Conservation (phyloP, 441 rosid species). For the Jatropha multifida region DNA sequence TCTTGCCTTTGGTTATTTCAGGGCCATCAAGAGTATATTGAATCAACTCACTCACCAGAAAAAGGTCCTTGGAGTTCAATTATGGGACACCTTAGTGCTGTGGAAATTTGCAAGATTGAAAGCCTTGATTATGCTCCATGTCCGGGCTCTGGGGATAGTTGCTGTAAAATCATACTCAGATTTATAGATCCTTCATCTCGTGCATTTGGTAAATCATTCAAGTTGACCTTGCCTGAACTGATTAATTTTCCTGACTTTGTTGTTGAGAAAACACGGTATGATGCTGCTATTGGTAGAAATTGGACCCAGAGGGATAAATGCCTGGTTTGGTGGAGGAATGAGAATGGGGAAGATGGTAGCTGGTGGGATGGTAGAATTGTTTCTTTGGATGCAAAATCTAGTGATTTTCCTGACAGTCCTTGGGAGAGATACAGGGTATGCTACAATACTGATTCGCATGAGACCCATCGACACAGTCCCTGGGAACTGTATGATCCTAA, state of each 20-base stretch:
- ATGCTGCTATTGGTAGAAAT: constrained; percentile 68
- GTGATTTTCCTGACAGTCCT: constrained; percentile 84
- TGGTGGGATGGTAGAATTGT: constrained; percentile 96
- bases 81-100: constrained; percentile 55
- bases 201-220: constrained; percentile 49
- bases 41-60: constrained; percentile 41
- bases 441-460: constrained; percentile 66
- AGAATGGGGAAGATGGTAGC: constrained; percentile 77
- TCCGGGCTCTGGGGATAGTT: constrained; percentile 97
- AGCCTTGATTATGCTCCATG: constrained; percentile 63
- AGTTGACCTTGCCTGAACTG: constrained; percentile 77
- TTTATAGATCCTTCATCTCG: constrained; percentile 63
- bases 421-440: constrained; percentile 85
- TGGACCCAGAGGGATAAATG: constrained; percentile 87
- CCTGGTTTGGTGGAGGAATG: constrained; percentile 96
- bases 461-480: constrained; percentile 78
- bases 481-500: constrained; percentile 94
- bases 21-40: constrained; percentile 89
- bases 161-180: constrained; percentile 85
- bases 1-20: constrained; percentile 34
- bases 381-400: constrained; percentile 63
- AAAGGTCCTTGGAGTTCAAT: constrained; percentile 65
- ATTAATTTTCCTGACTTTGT: constrained; percentile 84
- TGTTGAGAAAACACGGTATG: constrained; percentile 88
- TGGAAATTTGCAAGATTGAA: constrained; percentile 82